Evolutionary conservation across 2,329 filamentous ascomycete species (phyloP).

Genomic region (Pseudopithomyces chartarum): DNA sequence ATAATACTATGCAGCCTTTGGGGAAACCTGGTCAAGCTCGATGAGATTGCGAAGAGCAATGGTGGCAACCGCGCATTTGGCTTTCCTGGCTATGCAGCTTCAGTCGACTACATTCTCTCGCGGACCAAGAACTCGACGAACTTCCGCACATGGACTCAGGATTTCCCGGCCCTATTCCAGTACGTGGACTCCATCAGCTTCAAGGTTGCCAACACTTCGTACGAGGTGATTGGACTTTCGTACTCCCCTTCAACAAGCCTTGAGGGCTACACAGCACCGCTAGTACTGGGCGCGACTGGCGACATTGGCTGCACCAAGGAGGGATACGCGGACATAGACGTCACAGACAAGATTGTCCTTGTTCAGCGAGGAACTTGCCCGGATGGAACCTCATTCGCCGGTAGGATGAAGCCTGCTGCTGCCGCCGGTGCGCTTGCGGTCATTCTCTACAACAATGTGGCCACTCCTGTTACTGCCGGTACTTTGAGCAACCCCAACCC

Average conservation of each 20-base stretch:
- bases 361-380: constrained; percentile 50
- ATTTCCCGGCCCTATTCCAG: constrained; percentile 55
- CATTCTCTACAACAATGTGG: constrained; percentile 49
- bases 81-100: constrained; percentile 63
- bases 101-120: constrained; percentile 61
- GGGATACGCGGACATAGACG: constrained; percentile 45
- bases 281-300: constrained; percentile 49
- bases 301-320: constrained; percentile 47
- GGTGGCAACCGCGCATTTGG: constrained; percentile 66
- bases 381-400: constrained; percentile 48
- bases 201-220: constrained; percentile 41
- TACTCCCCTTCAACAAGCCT: constrained; percentile 55
- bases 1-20: constrained; percentile 51
- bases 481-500: constrained; percentile 47
- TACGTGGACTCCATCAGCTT: constrained; percentile 49
- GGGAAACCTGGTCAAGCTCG: constrained; percentile 59
- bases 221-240: constrained; percentile 50
- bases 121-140: constrained; percentile 50
- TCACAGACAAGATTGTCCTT: constrained; percentile 49
- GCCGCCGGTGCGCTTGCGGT: constrained; percentile 49
- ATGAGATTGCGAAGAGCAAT: constrained; percentile 60
- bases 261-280: constrained; percentile 49
- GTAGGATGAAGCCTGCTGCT: constrained; percentile 47
- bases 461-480: constrained; percentile 46
- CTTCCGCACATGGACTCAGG: constrained; percentile 53